A percentile compares a stretch with the other conserved stretches of the same genome.
phyloP scores from a whole-genome alignment of 1,284 basidiomycete species.

The Golubevia sp. region DNA sequence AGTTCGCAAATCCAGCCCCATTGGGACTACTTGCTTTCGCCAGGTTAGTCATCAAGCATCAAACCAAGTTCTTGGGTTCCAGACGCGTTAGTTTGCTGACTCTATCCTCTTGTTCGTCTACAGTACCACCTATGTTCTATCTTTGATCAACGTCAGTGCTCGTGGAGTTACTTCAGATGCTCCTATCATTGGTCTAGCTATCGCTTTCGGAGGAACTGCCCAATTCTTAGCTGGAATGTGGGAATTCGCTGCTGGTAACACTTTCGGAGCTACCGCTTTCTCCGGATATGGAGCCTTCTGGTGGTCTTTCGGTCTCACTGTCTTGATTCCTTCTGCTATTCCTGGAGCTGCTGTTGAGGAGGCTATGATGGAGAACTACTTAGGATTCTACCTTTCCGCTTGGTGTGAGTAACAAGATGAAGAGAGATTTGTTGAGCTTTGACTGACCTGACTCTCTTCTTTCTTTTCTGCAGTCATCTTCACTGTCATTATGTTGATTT shows the following conservation, averaged over 20 bases:
- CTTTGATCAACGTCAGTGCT: slow-evolving; percentile 58
- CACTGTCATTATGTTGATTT: slow-evolving; percentile 24
- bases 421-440: too few species aligned
- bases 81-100: too few species aligned
- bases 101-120: too few species aligned
- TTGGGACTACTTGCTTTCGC: slow-evolving; percentile 63
- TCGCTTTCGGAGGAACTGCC: slow-evolving; percentile 72
- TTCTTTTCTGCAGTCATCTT: too few species aligned
- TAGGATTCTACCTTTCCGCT: slow-evolving; percentile 62
- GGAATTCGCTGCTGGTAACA: slow-evolving; percentile 74
- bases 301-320: too few species aligned
- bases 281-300: too few species aligned
- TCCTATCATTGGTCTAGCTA: slow-evolving; percentile 30
- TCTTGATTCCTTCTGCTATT: too few species aligned
- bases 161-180: slow-evolving; percentile 31
- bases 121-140: slow-evolving; percentile 67
- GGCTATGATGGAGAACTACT: slow-evolving; percentile 61
- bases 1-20: slow-evolving; percentile 67
- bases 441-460: too few species aligned
- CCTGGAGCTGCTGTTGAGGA: slow-evolving; percentile 49
- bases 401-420: too few species aligned
- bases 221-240: slow-evolving; percentile 69
- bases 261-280: slow-evolving; percentile 67
- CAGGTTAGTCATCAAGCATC: too few species aligned
- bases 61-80: too few species aligned